Percentiles rank a stretch among this genome's conserved stretches.
These are phyloP conservation scores for Tetradesmus obliquus DNA, from an alignment of 139 green algal genomes.

Conservation along the genomic window DNA sequence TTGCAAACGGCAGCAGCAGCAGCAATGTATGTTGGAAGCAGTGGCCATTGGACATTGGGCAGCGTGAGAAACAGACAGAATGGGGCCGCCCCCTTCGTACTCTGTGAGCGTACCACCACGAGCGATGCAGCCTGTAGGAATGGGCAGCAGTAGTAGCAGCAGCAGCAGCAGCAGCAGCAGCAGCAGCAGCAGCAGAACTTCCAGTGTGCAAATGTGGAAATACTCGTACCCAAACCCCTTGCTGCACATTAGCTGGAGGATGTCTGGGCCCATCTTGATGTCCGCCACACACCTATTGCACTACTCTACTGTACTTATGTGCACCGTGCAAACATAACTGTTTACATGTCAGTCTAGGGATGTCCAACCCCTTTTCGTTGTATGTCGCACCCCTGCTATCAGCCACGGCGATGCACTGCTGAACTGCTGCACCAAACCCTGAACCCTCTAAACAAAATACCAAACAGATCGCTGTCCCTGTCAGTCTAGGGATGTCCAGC, in stretches of 20 bases:
- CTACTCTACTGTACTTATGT: too few species aligned
- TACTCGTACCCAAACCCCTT: constrained; percentile 91
- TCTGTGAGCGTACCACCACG: constrained; percentile 36
- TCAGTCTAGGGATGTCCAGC: constrained; percentile 71
- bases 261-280: too few species aligned
- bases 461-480: background rate
- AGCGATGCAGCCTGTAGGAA: background rate
- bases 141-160: background rate
- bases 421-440: too few species aligned
- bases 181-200: background rate
- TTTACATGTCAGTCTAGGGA: constrained; percentile 50
- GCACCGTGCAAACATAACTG: too few species aligned
- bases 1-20: background rate
- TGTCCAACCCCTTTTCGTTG: constrained; percentile 82
- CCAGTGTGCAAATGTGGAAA: background rate
- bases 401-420: background rate
- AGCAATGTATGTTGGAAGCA: background rate
- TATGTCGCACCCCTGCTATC: constrained; percentile 61
- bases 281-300: too few species aligned
- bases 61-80: constrained; percentile 62
- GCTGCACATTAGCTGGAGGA: background rate
- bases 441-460: too few species aligned
- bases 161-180: background rate
- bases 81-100: constrained; percentile 41
- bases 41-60: background rate